Percentiles rank a stretch among this genome's conserved stretches.
phyloP scores from a whole-genome alignment of 2,329 filamentous ascomycete genomes.

The Talaromyces piceae region DNA sequence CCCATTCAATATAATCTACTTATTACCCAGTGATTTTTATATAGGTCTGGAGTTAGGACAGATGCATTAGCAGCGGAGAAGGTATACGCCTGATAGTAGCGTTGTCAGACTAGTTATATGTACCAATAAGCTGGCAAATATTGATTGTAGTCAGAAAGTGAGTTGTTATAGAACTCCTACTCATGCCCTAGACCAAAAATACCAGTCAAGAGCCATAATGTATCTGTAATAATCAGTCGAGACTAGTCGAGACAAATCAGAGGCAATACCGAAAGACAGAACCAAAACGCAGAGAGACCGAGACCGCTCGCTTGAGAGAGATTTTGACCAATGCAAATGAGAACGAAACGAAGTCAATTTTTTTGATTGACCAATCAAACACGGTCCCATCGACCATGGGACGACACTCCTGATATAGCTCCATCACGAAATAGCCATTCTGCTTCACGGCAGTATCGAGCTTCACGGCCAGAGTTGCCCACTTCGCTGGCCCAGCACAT shows the following conservation, averaged over 20 bases:
- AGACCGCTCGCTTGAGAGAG: not conserved
- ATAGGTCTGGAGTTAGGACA: too few species aligned
- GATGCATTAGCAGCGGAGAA: too few species aligned
- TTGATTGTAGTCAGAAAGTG: too few species aligned
- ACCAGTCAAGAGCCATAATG: too few species aligned
- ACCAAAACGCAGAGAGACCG: not conserved
- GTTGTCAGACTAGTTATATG: too few species aligned
- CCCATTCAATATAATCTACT: not conserved
- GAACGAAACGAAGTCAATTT: not conserved
- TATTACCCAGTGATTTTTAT: not conserved
- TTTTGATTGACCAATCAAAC: too few species aligned
- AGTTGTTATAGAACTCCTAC: too few species aligned
- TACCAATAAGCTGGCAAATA: too few species aligned
- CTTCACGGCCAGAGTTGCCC: slow-evolving; percentile 53
- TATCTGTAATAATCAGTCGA: too few species aligned
- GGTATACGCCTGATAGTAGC: too few species aligned
- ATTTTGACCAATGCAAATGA: not conserved
- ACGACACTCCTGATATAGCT: slow-evolving; percentile 3
- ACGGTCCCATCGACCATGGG: slow-evolving; percentile 4
- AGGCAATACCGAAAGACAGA: not conserved
- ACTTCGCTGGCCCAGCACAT: slow-evolving; percentile 93
- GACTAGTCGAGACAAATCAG: not conserved
- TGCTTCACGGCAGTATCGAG: slow-evolving; percentile 83
- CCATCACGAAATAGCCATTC: slow-evolving; percentile 74
- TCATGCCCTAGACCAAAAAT: too few species aligned